phyloP scores from a whole-genome alignment of 768 basidiomycete species.

The Kondoa subrosea region DNA sequence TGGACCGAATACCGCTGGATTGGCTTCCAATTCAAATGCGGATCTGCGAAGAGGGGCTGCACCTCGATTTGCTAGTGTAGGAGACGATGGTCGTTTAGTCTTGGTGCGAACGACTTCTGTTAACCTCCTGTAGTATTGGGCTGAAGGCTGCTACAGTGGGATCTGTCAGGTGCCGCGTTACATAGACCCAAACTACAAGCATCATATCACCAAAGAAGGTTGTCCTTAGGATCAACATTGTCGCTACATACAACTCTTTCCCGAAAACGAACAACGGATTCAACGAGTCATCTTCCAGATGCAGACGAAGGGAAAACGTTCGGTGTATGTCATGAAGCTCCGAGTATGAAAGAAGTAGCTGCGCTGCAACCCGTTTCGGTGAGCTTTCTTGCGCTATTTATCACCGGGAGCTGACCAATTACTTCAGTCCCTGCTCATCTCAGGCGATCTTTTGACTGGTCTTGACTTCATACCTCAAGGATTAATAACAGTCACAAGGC shows the following conservation, averaged over 20 bases:
- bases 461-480: background rate
- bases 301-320: slow-evolving; percentile 1
- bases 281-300: slow-evolving; percentile 38
- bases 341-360: background rate
- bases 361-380: background rate
- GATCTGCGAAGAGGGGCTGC: slow-evolving; percentile 47
- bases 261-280: slow-evolving; percentile 38
- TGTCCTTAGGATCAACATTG: slow-evolving; percentile 32
- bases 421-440: background rate
- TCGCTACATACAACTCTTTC: slow-evolving; percentile 47
- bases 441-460: background rate
- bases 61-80: slow-evolving; percentile 87
- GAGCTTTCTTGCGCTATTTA: background rate
- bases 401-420: background rate
- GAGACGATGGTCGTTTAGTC: slow-evolving; percentile 89
- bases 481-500: background rate
- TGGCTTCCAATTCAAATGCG: slow-evolving; percentile 37
- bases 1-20: slow-evolving; percentile 45
- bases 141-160: slow-evolving; percentile 35
- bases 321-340: background rate
- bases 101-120: slow-evolving; percentile 30
- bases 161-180: slow-evolving; percentile 28
- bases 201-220: background rate
- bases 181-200: slow-evolving; percentile 21
- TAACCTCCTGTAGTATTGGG: background rate